Conservation (phyloP, 2,329 filamentous ascomycete species). For the Dendryphion nanum region DNA sequence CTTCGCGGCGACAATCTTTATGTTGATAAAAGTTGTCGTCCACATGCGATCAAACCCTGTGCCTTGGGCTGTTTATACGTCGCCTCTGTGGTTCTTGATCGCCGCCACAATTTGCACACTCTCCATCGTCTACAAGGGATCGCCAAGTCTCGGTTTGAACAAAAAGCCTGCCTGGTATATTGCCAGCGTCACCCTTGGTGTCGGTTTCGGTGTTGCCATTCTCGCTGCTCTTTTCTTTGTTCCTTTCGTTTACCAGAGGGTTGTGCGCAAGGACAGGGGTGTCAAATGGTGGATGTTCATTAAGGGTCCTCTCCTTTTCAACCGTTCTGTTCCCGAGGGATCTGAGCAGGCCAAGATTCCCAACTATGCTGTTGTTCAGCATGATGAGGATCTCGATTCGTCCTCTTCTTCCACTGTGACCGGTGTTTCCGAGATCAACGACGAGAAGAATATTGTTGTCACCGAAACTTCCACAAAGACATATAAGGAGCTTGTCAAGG, state of each 20-base stretch:
- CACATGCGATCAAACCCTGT: conserved; percentile 70
- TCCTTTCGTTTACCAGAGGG: conserved; percentile 64
- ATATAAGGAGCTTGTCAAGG: conserved; percentile 62
- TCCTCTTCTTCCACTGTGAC: not conserved
- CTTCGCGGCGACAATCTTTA: conserved; percentile 68
- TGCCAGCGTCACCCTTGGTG: conserved; percentile 64
- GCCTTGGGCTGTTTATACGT: conserved; percentile 69
- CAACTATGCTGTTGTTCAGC: conserved; percentile 75
- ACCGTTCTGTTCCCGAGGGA: conserved; percentile 55
- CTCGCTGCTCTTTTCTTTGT: conserved; percentile 70
- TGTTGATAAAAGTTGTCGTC: conserved; percentile 69
- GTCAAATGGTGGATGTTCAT: conserved; percentile 64
- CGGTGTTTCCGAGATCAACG: not conserved
- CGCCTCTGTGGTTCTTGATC: conserved; percentile 75
- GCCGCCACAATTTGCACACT: conserved; percentile 72
- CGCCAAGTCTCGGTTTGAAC: conserved; percentile 63
- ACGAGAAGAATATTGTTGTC: not conserved
- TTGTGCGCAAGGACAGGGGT: conserved; percentile 67
- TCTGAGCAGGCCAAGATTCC: conserved; percentile 61
- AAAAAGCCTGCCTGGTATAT: conserved; percentile 69
- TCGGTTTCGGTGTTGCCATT: conserved; percentile 58
- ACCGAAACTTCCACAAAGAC: conserved; percentile 33
- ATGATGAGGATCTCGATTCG: conserved; percentile 51
- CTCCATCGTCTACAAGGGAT: conserved; percentile 79
- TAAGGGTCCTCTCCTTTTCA: conserved; percentile 58